Evolutionary conservation across 345 rosid species (phyloP), one percentile per base, ranked within the genome.

Genomic region (Raphanus sativus): DNA sequence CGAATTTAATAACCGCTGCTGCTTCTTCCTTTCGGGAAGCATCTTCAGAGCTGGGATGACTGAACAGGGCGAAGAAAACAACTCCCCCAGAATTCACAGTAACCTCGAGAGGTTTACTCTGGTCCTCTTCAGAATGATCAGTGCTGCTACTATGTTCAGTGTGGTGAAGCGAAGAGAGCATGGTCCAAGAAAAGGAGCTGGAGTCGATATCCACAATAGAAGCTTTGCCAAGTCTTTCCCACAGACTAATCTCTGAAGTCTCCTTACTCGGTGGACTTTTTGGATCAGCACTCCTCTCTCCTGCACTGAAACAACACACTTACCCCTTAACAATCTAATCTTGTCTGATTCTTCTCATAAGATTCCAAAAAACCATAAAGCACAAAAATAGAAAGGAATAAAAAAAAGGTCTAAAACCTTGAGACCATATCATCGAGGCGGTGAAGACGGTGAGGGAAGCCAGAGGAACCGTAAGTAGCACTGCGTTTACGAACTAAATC

Each of bases 1-100:
- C 84, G 82, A 95, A 93, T 87, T 95, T 95, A 73, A 95, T 91
- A 83, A 95, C 99, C 10, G 99, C 98, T 26, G 99, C 98, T 32
- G 93, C 99, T 65, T 93, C 98, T 83, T 95, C 98, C 71, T 84
- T 91, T 2, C 80, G 75, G 76, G 80, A 62, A 80, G 80, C 68
- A 73, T 89, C 91, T 69, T 68, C 85, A 68, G 25, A 10, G 60
- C 76, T 81, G 64, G 85, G 81, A 61, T 85, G 90, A 73, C 84
- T 88, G 86, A 93, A 91, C 65, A 95, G 79, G 60, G 96, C 98
- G 88, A 95, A 95, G 89, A 95, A 93, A 73, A 95, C 99, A 83
- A 95, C 96, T 75, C 99, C 99, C 24, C 99, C 99, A 70, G 99
- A 95, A 78, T 89, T 95, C 69, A 95, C 97, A 64, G 96, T 95